Evolutionary conservation across 2,329 filamentous ascomycete genomes (phyloP).

Genomic region (Zymoseptoria crescenta): DNA sequence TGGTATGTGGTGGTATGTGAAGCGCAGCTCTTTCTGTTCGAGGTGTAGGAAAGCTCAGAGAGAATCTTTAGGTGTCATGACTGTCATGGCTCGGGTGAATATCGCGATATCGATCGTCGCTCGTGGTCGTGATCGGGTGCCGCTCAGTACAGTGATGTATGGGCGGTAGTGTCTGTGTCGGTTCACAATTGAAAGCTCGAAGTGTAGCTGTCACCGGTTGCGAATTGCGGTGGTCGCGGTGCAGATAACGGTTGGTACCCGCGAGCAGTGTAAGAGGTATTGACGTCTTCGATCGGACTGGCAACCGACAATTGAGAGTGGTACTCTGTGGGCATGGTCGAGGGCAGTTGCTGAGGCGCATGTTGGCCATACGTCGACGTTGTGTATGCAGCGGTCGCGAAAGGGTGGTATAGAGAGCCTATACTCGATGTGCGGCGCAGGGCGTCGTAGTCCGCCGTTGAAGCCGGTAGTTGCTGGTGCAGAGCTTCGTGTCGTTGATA

Average conservation of each 20-base stretch:
- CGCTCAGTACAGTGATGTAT: not conserved
- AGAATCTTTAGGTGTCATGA: not conserved
- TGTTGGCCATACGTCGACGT: not conserved
- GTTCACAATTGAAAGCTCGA: not conserved
- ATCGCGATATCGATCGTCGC: not conserved
- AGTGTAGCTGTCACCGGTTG: not conserved
- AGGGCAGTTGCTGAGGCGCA: not conserved
- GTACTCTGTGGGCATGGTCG: not conserved
- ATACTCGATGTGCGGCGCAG: not conserved
- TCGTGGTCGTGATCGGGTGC: not conserved
- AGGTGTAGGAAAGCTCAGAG: not conserved
- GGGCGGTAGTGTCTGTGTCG: not conserved
- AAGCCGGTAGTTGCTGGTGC: slow-evolving; percentile 1
- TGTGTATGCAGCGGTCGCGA: not conserved
- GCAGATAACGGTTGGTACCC: not conserved
- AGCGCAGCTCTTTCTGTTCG: not conserved
- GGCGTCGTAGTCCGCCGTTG: slow-evolving; percentile 1
- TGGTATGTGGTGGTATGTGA: not conserved
- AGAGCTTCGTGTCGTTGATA: slow-evolving; percentile 12
- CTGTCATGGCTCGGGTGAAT: not conserved
- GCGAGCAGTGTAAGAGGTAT: not conserved
- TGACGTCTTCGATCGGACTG: not conserved
- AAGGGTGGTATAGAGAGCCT: not conserved
- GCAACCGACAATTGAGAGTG: not conserved
- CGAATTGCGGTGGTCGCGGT: not conserved